phyloP scores from a whole-genome alignment of 306 rosid genomes.

The Vachellia collinsii region DNA sequence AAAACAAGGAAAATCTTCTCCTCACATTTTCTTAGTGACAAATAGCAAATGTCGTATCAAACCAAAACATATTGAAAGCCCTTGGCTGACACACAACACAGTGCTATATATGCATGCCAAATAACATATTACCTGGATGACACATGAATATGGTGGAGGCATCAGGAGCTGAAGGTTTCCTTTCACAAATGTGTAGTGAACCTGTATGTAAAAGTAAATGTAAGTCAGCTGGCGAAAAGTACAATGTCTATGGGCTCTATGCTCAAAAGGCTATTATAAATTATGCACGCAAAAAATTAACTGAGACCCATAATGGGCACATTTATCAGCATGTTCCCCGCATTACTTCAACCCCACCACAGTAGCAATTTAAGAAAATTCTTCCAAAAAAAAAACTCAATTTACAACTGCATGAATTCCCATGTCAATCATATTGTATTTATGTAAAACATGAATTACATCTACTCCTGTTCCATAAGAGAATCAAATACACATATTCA shows the following conservation, averaged over 20 bases:
- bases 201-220: conserved; percentile 47
- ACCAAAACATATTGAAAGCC: conserved; percentile 2
- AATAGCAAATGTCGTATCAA: background rate
- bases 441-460: background rate
- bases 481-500: background rate
- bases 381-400: background rate
- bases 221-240: conserved; percentile 3
- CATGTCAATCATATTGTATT: background rate
- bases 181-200: conserved; percentile 76
- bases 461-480: background rate
- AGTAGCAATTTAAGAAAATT: background rate
- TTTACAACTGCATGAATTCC: background rate
- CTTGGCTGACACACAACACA: conserved; percentile 2
- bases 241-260: background rate
- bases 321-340: background rate
- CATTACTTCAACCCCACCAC: background rate
- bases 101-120: background rate
- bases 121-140: conserved; percentile 75
- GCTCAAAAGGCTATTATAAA: conserved; percentile 12
- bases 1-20: conserved; percentile 12
- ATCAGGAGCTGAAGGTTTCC: conserved; percentile 73
- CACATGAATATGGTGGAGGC: conserved; percentile 79
- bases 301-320: background rate
- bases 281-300: background rate
- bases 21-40: background rate